phyloP scores from a whole-genome alignment of 164 flowering plant genomes.

The Tinospora cordifolia region DNA sequence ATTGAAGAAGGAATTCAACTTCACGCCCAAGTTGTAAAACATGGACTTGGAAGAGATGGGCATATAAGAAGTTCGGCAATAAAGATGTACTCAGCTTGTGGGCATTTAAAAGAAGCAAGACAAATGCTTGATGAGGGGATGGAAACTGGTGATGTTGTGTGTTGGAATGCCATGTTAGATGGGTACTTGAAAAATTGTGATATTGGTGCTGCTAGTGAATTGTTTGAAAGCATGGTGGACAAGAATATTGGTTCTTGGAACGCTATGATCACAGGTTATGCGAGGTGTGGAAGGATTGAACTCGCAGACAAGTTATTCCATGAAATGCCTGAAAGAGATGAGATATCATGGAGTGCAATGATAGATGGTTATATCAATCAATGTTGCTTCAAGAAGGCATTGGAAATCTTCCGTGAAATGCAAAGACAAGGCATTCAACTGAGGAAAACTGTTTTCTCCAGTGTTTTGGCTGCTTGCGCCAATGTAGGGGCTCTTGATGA shows the following conservation, averaged over 20 bases:
- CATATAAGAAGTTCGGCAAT: constrained; percentile 41
- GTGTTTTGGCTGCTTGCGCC: constrained; percentile 40
- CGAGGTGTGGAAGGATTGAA: constrained; percentile 30
- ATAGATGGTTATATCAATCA: constrained; percentile 40
- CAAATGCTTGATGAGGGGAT: constrained; percentile 24
- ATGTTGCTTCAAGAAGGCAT: constrained; percentile 35
- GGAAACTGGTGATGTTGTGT: constrained; percentile 32
- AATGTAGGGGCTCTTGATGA: constrained; percentile 41
- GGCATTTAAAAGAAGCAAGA: constrained; percentile 27
- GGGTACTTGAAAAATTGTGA: constrained; percentile 42
- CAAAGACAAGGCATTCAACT: constrained; percentile 25
- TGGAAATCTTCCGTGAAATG: constrained; percentile 40
- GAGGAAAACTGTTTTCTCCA: constrained; percentile 25
- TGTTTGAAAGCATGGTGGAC: constrained; percentile 31
- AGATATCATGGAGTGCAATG: constrained; percentile 60
- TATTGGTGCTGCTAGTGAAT: constrained; percentile 26
- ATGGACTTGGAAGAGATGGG: constrained; percentile 31
- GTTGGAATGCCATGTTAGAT: constrained; percentile 52
- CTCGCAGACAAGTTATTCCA: constrained; percentile 32
- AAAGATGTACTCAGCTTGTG: constrained; percentile 40
- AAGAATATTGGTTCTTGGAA: constrained; percentile 42
- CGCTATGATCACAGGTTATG: constrained; percentile 41
- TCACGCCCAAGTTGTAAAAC: constrained; percentile 41
- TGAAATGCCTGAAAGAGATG: constrained; percentile 39
- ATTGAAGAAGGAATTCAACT: constrained; percentile 35